Evolutionary conservation across 164 flowering plant species (phyloP).

Genomic region (Stephania yunnanensis): DNA sequence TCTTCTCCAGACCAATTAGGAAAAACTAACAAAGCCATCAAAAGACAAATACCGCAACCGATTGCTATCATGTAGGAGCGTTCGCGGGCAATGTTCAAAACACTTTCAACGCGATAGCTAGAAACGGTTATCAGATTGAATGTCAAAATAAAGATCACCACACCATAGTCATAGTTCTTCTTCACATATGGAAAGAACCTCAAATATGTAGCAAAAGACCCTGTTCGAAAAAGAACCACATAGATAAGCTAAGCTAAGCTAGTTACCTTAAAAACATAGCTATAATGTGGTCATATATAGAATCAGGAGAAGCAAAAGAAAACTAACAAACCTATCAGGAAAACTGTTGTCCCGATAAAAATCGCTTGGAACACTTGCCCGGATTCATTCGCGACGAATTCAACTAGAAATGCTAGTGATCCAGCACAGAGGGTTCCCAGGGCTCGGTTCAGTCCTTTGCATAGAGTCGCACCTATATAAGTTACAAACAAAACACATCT

Average conservation of each 20-base stretch:
- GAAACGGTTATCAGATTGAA: constrained; percentile 78
- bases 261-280: not conserved
- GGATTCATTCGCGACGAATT: constrained; percentile 48
- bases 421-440: constrained; percentile 78
- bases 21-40: constrained; percentile 64
- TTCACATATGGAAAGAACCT: constrained; percentile 77
- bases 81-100: constrained; percentile 50
- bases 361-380: constrained; percentile 45
- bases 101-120: constrained; percentile 60
- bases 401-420: constrained; percentile 63
- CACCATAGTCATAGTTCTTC: constrained; percentile 87
- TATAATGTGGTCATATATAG: not conserved
- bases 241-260: too few species aligned
- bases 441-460: constrained; percentile 87
- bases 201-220: constrained; percentile 42
- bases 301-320: not conserved
- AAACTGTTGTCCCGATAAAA: constrained; percentile 59
- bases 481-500: not conserved
- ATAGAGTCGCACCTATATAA: constrained; percentile 77
- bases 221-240: constrained; percentile 13
- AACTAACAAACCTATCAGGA: constrained; percentile 40
- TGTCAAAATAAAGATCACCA: constrained; percentile 75
- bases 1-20: constrained; percentile 90
- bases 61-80: constrained; percentile 74
- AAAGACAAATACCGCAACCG: constrained; percentile 71